Conservation (phyloP, 352 stramenopile genomes). For the Pythium coloratum region DNA sequence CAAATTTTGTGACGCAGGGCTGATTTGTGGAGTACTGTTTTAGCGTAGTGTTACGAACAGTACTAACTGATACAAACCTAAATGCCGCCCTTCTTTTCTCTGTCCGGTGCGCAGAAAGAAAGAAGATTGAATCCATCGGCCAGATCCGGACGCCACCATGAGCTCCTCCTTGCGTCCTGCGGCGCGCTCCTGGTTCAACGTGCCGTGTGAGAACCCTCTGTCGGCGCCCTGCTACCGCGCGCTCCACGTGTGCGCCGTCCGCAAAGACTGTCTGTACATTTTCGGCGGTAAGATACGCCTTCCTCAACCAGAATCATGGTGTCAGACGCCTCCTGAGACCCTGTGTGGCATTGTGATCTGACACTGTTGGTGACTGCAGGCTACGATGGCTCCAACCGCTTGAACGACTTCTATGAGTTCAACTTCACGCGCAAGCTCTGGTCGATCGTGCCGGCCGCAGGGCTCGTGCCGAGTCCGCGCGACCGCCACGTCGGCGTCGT, state of each 20-base stretch:
- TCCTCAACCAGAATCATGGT: background rate
- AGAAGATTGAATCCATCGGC: constrained; percentile 1
- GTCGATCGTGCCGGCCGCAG: constrained; percentile 67
- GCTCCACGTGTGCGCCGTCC: constrained; percentile 91
- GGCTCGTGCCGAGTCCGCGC: constrained; percentile 81
- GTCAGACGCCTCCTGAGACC: background rate
- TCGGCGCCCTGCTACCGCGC: constrained; percentile 90
- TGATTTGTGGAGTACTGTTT: background rate
- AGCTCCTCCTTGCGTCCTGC: constrained; percentile 40
- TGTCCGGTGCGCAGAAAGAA: background rate
- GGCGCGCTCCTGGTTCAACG: constrained; percentile 66
- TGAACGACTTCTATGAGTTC: constrained; percentile 95
- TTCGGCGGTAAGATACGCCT: constrained; percentile 71
- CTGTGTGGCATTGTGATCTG: background rate
- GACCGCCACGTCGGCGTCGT: constrained; percentile 94
- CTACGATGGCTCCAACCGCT: constrained; percentile 91
- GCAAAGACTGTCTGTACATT: constrained; percentile 92
- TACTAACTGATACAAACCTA: background rate
- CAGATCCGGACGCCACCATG: constrained; percentile 14
- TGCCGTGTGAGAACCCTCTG: constrained; percentile 81
- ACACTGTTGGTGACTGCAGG: constrained; percentile 31
- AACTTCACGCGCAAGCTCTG: constrained; percentile 86
- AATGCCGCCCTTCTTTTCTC: background rate
- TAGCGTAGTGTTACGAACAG: background rate
- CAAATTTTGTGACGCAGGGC: background rate